phyloP scores from a whole-genome alignment of 2,329 filamentous ascomycete genomes.

The Colletotrichum cordylinicola region DNA sequence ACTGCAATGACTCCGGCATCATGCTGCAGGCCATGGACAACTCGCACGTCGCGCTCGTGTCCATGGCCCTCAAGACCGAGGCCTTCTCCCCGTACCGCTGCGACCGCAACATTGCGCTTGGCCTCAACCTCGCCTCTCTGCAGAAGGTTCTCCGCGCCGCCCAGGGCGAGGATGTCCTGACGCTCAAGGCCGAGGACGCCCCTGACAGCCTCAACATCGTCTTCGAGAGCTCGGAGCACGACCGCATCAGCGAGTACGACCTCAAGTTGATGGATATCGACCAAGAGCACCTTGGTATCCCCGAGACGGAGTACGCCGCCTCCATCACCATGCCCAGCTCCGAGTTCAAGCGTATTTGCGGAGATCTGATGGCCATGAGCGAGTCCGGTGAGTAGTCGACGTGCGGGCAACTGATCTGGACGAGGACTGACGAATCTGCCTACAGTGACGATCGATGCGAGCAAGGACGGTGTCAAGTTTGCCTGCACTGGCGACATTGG shows the following conservation, averaged over 20 bases:
- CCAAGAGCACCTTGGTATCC: constrained; percentile 98
- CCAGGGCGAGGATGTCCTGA: constrained; percentile 92
- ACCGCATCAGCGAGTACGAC: constrained; percentile 97
- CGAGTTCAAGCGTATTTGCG: constrained; percentile 95
- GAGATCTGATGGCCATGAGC: constrained; percentile 88
- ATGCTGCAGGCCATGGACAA: constrained; percentile 99
- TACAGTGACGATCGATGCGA: constrained; percentile 90
- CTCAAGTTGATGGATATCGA: constrained; percentile 99
- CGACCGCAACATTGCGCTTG: constrained; percentile 98
- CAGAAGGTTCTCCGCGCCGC: constrained; percentile 97
- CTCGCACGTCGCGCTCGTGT: constrained; percentile 97
- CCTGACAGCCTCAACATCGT: constrained; percentile 94
- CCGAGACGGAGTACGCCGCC: constrained; percentile 97
- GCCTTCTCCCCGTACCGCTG: constrained; percentile 95
- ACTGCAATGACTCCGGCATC: constrained; percentile 99
- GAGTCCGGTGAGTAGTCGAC: constrained; percentile 78
- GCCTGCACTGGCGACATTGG: constrained; percentile 93
- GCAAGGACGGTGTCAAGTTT: constrained; percentile 98
- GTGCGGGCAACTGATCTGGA: neutral
- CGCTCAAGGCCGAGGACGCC: constrained; percentile 95
- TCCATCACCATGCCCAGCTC: constrained; percentile 86
- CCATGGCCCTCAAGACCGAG: constrained; percentile 97
- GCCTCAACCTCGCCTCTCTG: constrained; percentile 94
- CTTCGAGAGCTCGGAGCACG: constrained; percentile 88
- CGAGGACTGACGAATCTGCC: constrained; percentile 25